Evolutionary conservation across 208 protist genomes (phyloP).

Genomic region (Trypanosoma platydactyli): DNA sequence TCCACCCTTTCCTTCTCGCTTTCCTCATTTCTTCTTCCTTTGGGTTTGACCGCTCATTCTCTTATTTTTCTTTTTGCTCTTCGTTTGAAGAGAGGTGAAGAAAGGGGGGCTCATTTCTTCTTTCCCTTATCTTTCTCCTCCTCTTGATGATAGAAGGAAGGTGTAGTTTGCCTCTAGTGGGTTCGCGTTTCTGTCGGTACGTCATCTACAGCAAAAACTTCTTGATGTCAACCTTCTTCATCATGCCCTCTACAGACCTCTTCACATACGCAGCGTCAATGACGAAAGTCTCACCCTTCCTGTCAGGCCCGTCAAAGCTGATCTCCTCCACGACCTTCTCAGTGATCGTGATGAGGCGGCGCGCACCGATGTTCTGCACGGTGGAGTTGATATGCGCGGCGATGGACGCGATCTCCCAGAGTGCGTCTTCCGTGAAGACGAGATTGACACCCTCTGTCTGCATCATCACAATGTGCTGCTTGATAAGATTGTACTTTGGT

Average conservation of each 20-base stretch:
- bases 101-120: background rate
- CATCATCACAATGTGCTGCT: slow-evolving; percentile 95
- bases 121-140: slow-evolving; percentile 2
- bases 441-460: slow-evolving; percentile 96
- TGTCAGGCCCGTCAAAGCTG: slow-evolving; percentile 90
- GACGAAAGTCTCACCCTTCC: slow-evolving; percentile 78
- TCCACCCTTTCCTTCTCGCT: background rate
- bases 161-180: too few species aligned
- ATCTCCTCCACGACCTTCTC: slow-evolving; percentile 97
- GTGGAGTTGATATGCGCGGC: slow-evolving; percentile 95
- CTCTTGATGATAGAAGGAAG: too few species aligned
- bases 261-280: slow-evolving; percentile 91
- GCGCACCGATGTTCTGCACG: slow-evolving; percentile 98
- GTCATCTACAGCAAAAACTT: slow-evolving; percentile 87
- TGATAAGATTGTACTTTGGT: slow-evolving; percentile 96
- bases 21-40: background rate
- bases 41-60: background rate
- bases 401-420: slow-evolving; percentile 95
- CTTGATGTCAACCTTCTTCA: slow-evolving; percentile 93
- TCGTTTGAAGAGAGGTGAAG: background rate
- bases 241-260: slow-evolving; percentile 86
- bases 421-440: slow-evolving; percentile 93
- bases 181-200: background rate
- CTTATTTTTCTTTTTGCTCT: background rate
- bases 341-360: slow-evolving; percentile 97